Percentiles rank a stretch among this genome's conserved stretches.
These are phyloP conservation scores for Gentiana straminea DNA, from an alignment of 257 asterid genomes.

Conservation along the genomic window DNA sequence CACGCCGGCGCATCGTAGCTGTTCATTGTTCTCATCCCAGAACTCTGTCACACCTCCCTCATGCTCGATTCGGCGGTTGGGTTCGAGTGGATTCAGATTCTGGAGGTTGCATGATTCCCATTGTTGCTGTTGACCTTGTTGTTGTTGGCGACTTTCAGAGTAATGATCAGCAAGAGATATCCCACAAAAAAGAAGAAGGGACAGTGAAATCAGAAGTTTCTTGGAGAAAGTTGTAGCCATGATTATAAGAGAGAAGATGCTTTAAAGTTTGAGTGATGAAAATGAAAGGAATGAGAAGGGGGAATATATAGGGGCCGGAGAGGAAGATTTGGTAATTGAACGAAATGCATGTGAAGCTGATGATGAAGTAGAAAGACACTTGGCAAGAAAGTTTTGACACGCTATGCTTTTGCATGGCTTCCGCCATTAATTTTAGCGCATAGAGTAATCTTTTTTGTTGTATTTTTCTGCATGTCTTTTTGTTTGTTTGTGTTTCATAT, in stretches of 20 bases:
- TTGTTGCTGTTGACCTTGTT: neutral
- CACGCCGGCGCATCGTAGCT: constrained; percentile 15
- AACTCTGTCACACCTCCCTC: constrained; percentile 14
- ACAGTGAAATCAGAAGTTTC: constrained; percentile 2
- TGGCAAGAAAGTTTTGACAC: too few species aligned
- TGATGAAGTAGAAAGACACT: too few species aligned
- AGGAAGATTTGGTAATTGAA: too few species aligned
- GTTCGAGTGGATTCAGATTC: constrained; percentile 12
- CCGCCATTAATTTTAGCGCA: too few species aligned
- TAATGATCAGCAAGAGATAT: constrained; percentile 4
- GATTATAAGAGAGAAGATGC: neutral
- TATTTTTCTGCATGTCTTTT: too few species aligned
- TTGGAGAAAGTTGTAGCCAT: constrained; percentile 1
- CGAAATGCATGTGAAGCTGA: too few species aligned
- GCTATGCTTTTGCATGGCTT: too few species aligned
- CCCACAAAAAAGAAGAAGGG: constrained; percentile 1
- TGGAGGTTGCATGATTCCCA: constrained; percentile 9
- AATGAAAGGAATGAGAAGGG: too few species aligned
- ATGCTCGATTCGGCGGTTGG: neutral
- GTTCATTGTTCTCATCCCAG: constrained; percentile 13
- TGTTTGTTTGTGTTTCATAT: too few species aligned
- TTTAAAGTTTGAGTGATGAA: neutral
- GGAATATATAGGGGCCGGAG: too few species aligned
- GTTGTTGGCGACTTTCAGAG: too few species aligned
- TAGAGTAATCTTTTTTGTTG: too few species aligned